Percentiles rank a stretch among this genome's conserved stretches.
Evolutionary conservation across 1,139 yeast genomes (phyloP).

Genomic region (Saccharomyces hybrid): DNA sequence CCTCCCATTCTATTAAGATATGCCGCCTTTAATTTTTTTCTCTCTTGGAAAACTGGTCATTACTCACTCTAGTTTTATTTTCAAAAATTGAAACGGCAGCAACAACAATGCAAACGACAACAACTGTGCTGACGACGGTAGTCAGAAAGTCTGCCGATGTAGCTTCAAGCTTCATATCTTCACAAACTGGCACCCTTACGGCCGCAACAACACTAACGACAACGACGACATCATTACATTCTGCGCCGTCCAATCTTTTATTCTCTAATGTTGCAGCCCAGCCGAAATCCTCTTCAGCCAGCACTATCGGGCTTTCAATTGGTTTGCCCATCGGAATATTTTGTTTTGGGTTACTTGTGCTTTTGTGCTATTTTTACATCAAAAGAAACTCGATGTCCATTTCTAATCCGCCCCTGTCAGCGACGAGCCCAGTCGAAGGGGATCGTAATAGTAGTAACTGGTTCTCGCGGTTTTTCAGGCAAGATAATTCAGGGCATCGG

Average conservation of each 20-base stretch:
- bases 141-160: background rate
- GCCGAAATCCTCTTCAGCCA: background rate
- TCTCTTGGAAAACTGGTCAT: too few species aligned
- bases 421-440: constrained; percentile 1
- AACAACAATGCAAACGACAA: background rate
- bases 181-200: background rate
- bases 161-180: background rate
- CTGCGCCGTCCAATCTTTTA: background rate
- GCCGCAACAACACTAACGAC: background rate
- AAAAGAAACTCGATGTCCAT: constrained; percentile 7
- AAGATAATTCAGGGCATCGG: constrained; percentile 2
- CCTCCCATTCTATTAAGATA: background rate
- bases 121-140: background rate
- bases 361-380: constrained; percentile 14
- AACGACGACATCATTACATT: background rate
- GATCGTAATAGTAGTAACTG: background rate
- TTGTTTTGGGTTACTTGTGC: constrained; percentile 15
- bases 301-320: constrained; percentile 13
- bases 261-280: background rate
- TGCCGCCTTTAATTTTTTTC: background rate
- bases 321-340: constrained; percentile 30
- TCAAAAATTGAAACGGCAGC: background rate
- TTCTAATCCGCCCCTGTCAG: constrained; percentile 6
- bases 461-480: background rate
- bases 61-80: background rate